Percentiles rank a stretch among this genome's conserved stretches.
Conservation (phyloP, 2,329 filamentous ascomycete genomes). For the Ophiostoma australiae region DNA sequence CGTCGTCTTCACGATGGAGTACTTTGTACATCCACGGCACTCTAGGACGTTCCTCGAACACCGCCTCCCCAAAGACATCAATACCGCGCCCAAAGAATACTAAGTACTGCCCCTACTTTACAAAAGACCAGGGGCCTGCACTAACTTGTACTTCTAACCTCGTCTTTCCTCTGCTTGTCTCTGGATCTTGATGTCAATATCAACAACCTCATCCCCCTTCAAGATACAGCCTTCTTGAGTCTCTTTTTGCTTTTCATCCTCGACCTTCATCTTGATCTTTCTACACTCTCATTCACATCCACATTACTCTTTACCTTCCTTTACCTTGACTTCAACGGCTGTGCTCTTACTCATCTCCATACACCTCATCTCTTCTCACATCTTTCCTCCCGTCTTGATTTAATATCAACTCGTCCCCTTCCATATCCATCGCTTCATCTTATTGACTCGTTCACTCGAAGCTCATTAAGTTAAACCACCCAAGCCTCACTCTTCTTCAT, state of each 20-base stretch:
- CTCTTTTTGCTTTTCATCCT: not conserved
- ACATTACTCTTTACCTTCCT: not conserved
- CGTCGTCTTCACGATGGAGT: constrained; percentile 4
- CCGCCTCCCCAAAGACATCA: constrained; percentile 10
- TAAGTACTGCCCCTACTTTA: constrained; percentile 4
- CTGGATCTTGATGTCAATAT: constrained; percentile 23
- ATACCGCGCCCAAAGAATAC: not conserved
- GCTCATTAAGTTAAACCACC: not conserved
- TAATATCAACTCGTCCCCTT: not conserved
- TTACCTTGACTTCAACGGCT: not conserved
- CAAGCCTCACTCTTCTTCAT: not conserved
- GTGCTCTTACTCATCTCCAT: constrained; percentile 8
- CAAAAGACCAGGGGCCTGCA: constrained; percentile 15
- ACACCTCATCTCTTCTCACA: not conserved
- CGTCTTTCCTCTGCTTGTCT: not conserved
- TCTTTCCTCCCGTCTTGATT: not conserved
- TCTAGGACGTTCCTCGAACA: constrained; percentile 7
- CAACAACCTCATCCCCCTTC: constrained; percentile 23
- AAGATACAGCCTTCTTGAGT: constrained; percentile 2
- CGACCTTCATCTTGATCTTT: constrained; percentile 15
- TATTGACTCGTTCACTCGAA: constrained; percentile 17
- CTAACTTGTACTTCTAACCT: not conserved
- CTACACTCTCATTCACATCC: constrained; percentile 10
- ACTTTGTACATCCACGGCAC: not conserved
- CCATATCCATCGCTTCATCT: constrained; percentile 1